These are phyloP conservation scores for Xylaria longipes DNA, from an alignment of 495 filamentous ascomycete genomes.

Conservation along the genomic window DNA sequence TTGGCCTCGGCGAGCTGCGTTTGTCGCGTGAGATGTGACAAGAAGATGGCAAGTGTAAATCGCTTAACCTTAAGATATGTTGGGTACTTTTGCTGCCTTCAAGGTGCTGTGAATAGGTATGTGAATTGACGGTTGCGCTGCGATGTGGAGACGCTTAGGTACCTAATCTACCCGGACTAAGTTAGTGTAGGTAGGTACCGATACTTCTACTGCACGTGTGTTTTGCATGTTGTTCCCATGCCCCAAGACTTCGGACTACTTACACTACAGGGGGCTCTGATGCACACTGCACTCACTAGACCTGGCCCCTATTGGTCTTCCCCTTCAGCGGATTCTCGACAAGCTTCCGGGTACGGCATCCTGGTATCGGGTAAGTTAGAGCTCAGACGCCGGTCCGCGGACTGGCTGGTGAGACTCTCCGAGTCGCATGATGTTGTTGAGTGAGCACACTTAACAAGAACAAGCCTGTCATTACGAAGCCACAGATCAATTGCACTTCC, in stretches of 20 bases:
- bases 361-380: neutral
- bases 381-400: neutral
- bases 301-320: slow-evolving; percentile 8
- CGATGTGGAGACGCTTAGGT: slow-evolving; percentile 9
- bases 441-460: too few species aligned
- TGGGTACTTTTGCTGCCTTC: neutral
- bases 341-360: neutral
- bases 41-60: neutral
- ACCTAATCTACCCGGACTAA: neutral
- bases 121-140: neutral
- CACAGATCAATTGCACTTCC: neutral
- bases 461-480: neutral
- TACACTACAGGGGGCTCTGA: neutral
- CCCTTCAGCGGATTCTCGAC: neutral
- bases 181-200: neutral
- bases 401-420: slow-evolving; percentile 10
- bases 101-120: neutral
- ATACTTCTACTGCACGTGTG: neutral
- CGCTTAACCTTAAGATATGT: neutral
- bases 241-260: neutral
- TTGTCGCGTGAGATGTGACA: neutral
- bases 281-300: neutral
- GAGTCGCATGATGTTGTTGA: slow-evolving; percentile 20
- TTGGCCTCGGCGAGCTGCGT: neutral
- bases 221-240: neutral